Evolutionary conservation across 2,329 filamentous ascomycete genomes (phyloP), one percentile per base, ranked within the genome.

Genomic region (Aphanoascus verrucosus): DNA sequence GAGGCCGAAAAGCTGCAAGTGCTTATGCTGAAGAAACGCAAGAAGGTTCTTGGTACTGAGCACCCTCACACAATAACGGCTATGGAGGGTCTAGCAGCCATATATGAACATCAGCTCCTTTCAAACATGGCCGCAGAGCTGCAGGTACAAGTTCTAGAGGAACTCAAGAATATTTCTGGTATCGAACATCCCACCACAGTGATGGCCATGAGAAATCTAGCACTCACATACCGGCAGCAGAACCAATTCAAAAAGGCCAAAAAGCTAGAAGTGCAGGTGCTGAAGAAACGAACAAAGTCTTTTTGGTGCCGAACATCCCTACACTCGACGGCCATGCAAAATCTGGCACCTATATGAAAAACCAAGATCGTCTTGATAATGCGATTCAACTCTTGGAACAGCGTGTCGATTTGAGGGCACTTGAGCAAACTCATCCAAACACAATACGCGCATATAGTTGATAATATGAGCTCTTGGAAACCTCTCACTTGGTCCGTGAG

Each of bases 151-250:
- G 54, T 58, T n/a, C 32, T 65, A 20, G 54, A 56, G 47, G 54
- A 53, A 5, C 55, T 49, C 1, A 54, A 60, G 35, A 56, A 38
- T 40, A 34, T 58, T 28, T 55, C 63, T 12, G 62, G 62, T 2
- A 20, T 49, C 12, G 59, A 65, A 34, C 60, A 65, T 56, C 60
- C 57, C 19, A 38, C 58, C 17, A 66, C 63, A 4, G 54, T 64
- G 14, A 50, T 12, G 12, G 63, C 54, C 28, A 60, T 63, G 57
- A 54, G 52, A 28, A 59, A 55, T 32, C 47, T 63, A 37, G 58
- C 53, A 38, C 47, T 19, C 9, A 56, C 35, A 19, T 57, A 55
- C 17, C 19, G 31, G 45, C 32, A 56, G 37, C 59, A 56, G 49
- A 55, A 56, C 45, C 54, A 52, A 49, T 60, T 56, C 41, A 56